Base-by-base conservation (phyloP, 2,329 filamentous ascomycete genomes). In the Elsinoe ampelina region DNA sequence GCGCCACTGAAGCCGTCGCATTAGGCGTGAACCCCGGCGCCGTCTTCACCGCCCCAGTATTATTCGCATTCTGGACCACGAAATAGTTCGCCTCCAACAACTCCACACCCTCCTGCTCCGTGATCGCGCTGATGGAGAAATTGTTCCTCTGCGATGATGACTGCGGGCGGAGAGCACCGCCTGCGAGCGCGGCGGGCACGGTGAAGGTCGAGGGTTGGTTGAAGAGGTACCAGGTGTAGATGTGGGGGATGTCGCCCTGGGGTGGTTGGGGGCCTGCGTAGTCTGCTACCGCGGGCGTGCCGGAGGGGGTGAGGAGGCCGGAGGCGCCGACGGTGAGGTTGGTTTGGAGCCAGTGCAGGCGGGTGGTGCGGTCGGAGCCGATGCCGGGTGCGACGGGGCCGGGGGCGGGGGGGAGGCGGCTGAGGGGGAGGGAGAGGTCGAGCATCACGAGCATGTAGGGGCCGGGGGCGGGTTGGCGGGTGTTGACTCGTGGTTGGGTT, bases 141-240 rank as follows among this genome's bases (percentile, higher is more conserved):
- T 62, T 58, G 30, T 62, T 61, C 15, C 41, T 60, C 10, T 58
- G 55, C 2, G 58, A 57, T 17, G 48, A 59, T 34, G 57, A 57
- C 30, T 60, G 58, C 10, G 58, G 54, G 1, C 59, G 60, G 11
- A 59, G 59, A 20, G 63, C 61, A 35, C 52, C 52, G 20, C 52
- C 39, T 20, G 52, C 52, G 8, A 55, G 19, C 34, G 57, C 63
- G 2, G 61, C 43, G 11, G 63, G 62, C 6, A 63, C 58, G 12
- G 47, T 54, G 57, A 62, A 66, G 19, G 60, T 58, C 38, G 60
- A 54, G 2, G 63, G 62, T 51, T 68, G 65, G 13, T 55, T 30
- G 59, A 67, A 67, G 26, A 68, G 63, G 58, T 66, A 67, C 60
- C 67, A 65, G 36, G 61, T 60, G 61, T 67, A 68, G 12, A 60